Percentiles rank a stretch among this genome's conserved stretches.
These are phyloP conservation scores for Colletotrichum incanum DNA, from an alignment of 2,329 filamentous ascomycete species.

Conservation along the genomic window DNA sequence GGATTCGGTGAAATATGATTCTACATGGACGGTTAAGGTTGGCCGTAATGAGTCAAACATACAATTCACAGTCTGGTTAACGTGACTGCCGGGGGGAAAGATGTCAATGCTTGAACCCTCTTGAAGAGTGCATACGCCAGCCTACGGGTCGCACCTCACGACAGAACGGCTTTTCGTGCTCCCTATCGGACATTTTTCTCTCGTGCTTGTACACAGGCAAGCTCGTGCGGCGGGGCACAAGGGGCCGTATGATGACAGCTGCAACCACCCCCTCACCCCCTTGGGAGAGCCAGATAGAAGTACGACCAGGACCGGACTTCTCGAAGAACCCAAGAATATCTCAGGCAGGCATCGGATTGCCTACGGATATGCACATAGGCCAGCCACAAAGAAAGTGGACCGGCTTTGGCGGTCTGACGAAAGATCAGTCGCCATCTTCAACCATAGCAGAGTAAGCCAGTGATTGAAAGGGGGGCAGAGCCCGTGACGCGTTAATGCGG, in stretches of 20 bases:
- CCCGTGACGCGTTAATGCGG: neutral
- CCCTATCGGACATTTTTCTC: conserved; percentile 42
- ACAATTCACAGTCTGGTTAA: neutral
- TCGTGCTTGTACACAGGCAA: conserved; percentile 57
- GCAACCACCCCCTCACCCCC: conserved; percentile 53
- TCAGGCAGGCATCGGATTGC: conserved; percentile 45
- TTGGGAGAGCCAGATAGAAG: conserved; percentile 48
- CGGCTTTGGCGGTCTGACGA: conserved; percentile 45
- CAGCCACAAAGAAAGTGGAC: conserved; percentile 48
- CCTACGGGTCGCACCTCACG: conserved; percentile 8
- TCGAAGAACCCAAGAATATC: conserved; percentile 57
- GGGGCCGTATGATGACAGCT: conserved; percentile 57
- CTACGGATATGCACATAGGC: conserved; percentile 55
- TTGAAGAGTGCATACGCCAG: conserved; percentile 3
- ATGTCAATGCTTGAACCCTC: conserved; percentile 1
- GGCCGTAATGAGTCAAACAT: neutral
- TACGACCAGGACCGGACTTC: conserved; percentile 51
- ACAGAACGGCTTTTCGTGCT: conserved; percentile 33
- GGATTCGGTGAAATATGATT: conserved; percentile 24
- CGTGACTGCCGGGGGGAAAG: neutral
- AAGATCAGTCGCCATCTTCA: conserved; percentile 6
- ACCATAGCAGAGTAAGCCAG: conserved; percentile 14
- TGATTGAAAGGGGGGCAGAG: conserved; percentile 1
- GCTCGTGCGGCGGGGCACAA: conserved; percentile 57
- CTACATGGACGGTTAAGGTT: neutral